phyloP scores from a whole-genome alignment of 164 flowering plant species.

The Tetrastigma voinierianum region DNA sequence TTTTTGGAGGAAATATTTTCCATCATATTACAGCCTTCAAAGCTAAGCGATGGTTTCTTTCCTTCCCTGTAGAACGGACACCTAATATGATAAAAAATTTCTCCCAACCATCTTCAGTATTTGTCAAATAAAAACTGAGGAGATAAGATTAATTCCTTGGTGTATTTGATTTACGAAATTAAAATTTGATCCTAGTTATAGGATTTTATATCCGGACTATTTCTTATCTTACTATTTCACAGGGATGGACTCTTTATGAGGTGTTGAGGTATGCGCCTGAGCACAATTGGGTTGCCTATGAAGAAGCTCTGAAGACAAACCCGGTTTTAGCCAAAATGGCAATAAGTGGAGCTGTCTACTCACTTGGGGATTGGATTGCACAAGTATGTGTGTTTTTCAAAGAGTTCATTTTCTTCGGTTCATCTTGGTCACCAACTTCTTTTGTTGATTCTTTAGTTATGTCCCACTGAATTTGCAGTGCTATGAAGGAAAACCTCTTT shows the following conservation, averaged over 20 bases:
- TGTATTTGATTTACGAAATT: not conserved
- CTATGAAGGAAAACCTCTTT: slow-evolving; percentile 71
- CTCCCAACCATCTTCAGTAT: no score
- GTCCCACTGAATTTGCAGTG: slow-evolving; percentile 38
- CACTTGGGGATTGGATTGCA: slow-evolving; percentile 91
- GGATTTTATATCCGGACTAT: not conserved
- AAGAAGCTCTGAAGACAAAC: slow-evolving; percentile 74
- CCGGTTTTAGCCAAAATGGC: slow-evolving; percentile 85
- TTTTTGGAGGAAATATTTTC: no score
- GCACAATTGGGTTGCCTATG: slow-evolving; percentile 83
- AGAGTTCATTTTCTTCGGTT: not conserved
- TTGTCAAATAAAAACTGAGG: no score
- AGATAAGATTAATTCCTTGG: no score
- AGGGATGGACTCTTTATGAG: slow-evolving; percentile 82
- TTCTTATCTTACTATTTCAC: slow-evolving; percentile 1
- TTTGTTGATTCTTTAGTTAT: not conserved
- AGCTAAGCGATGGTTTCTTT: no score
- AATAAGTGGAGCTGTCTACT: slow-evolving; percentile 82
- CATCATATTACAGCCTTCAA: no score
- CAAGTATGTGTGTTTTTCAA: slow-evolving; percentile 39
- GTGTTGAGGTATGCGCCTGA: slow-evolving; percentile 66
- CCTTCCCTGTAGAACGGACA: no score
- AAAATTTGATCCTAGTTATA: not conserved
- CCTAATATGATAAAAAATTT: no score
- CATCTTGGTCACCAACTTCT: not conserved